A percentile compares a stretch with the other conserved stretches of the same genome.
phyloP scores from a whole-genome alignment of 768 basidiomycete genomes.

The Suillus discolor region DNA sequence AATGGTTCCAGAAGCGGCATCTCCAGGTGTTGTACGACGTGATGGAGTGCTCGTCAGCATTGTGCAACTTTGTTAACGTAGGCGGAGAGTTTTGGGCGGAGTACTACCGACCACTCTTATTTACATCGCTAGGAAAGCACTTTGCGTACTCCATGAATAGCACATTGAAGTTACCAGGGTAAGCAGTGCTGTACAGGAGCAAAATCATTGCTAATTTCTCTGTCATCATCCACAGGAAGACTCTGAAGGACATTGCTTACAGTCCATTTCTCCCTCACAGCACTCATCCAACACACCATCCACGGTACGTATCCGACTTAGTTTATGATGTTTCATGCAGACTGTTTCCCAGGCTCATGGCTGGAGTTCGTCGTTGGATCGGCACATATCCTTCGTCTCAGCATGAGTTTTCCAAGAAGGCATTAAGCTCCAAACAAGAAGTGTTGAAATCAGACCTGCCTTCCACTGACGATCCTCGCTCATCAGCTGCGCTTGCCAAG shows the following conservation, averaged over 20 bases:
- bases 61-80: constrained; percentile 59
- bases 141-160: constrained; percentile 95
- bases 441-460: constrained; percentile 27
- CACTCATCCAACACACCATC: constrained; percentile 36
- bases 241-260: constrained; percentile 61
- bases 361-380: constrained; percentile 81
- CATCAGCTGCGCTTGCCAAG: constrained; percentile 61
- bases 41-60: constrained; percentile 62
- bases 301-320: constrained; percentile 34
- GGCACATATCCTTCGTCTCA: constrained; percentile 49
- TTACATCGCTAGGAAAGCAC: constrained; percentile 85
- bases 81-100: constrained; percentile 84
- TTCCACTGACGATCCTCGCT: constrained; percentile 34
- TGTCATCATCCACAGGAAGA: constrained; percentile 51
- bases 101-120: constrained; percentile 83
- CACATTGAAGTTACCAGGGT: constrained; percentile 83
- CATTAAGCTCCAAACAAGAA: constrained; percentile 28
- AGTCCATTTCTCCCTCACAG: constrained; percentile 78
- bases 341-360: constrained; percentile 57
- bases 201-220: background rate
- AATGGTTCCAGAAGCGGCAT: constrained; percentile 81
- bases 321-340: constrained; percentile 18
- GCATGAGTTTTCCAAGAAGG: constrained; percentile 43
- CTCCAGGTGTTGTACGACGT: constrained; percentile 68
- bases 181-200: constrained; percentile 22